Base-by-base conservation (phyloP, 202 grass and related monocot genomes). In the Saccharum hybrid region DNA sequence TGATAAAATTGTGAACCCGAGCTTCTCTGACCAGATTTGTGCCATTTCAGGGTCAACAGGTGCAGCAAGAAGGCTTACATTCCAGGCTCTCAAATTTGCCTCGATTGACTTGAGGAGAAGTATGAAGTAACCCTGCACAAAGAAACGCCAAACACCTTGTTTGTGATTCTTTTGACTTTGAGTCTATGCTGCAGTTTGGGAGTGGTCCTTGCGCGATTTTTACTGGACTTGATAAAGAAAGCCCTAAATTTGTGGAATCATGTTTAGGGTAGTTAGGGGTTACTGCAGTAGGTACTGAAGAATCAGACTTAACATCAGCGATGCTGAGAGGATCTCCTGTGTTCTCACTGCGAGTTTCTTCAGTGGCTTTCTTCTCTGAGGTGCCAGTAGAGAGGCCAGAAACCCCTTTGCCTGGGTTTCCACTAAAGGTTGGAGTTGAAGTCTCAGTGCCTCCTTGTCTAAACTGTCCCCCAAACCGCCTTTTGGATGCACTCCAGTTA, bases 1-100 rank as follows among this genome's bases (percentile, higher is more conserved):
- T 63, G 90, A 49, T 63, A 88, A 81, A 83, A 88, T 78, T 67
- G 66, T 88, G 87, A 93, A 98, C 19, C 92, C 95, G 57, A 94
- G 86, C 81, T 90, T 98, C n/a, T 91, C 73, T 62, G 85, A 93
- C 95, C 95, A 98, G 70, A 91, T 84, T 22, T 85, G 70, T 4
- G 60, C 86, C 84, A 90, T 86, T 79, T 93, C 83, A 52, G 86
- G 81, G 54, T 86, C 86, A 65, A 94, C 83, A 78, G 81, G 83
- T 33, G 75, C 88, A 31, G 40, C 70, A 39, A 98, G 82, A 76
- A 81, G 40, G 28, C 64, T 82, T 30, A 98, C 81, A 21, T 91
- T 80, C 78, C 89, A 77, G 37, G 46, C 43, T 33, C 33, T 82
- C 36, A 98, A 77, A 67, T 90, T 68, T 63, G 51, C 62, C 74